phyloP scores from a whole-genome alignment of 345 rosid genomes.

The Stellera chamaejasme region DNA sequence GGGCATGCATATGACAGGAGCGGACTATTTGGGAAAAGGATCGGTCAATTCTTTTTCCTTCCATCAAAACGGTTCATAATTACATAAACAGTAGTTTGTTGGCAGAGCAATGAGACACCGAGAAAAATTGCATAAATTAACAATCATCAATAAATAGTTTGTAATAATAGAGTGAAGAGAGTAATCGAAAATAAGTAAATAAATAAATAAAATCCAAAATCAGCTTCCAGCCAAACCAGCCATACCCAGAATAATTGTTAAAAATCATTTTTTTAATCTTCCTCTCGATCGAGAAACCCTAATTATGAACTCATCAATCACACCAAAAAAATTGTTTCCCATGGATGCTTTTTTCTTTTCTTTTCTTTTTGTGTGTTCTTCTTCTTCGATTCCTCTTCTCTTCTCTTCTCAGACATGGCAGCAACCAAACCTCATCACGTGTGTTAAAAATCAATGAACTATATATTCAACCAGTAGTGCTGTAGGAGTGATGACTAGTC shows the following conservation, averaged over 20 bases:
- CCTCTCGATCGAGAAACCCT: slow-evolving; percentile 29
- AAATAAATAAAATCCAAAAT: slow-evolving; percentile 11
- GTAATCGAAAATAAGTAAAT: neutral
- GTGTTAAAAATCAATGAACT: slow-evolving; percentile 49
- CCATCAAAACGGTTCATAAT: slow-evolving; percentile 7
- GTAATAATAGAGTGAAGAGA: neutral
- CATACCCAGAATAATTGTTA: slow-evolving; percentile 19
- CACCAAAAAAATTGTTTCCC: slow-evolving; percentile 23
- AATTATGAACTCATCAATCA: slow-evolving; percentile 34
- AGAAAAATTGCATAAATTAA: slow-evolving; percentile 11
- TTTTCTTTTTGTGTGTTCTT: slow-evolving; percentile 2
- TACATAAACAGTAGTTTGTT: slow-evolving; percentile 8
- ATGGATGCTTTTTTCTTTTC: slow-evolving; percentile 42
- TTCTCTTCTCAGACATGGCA: slow-evolving; percentile 15
- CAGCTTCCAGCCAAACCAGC: slow-evolving; percentile 20
- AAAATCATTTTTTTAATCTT: slow-evolving; percentile 12
- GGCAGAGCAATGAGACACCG: neutral
- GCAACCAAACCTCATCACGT: slow-evolving; percentile 71
- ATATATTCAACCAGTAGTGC: slow-evolving; percentile 19
- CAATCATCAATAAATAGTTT: slow-evolving; percentile 21
- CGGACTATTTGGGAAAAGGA: neutral
- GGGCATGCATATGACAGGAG: slow-evolving; percentile 3
- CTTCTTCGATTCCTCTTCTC: neutral
- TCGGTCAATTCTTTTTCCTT: slow-evolving; percentile 11
- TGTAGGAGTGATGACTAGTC: slow-evolving; percentile 37